Evolutionary conservation across 73 alveolate genomes (phyloP).

Genomic region (Paramecium tetraurelia): DNA sequence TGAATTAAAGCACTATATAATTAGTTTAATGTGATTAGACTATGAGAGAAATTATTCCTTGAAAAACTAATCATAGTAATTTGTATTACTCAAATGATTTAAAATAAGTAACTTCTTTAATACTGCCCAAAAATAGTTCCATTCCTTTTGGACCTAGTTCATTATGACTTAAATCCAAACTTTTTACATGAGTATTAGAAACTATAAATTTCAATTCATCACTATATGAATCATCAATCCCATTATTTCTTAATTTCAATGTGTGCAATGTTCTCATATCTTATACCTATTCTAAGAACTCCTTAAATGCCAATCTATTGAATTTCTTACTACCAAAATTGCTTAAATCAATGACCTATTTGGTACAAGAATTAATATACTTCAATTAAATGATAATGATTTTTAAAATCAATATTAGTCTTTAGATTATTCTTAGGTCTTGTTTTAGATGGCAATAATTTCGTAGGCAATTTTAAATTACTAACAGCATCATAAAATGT

Average conservation of each 20-base stretch:
- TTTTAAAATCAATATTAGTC: conserved; percentile 20
- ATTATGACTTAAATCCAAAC: conserved; percentile 32
- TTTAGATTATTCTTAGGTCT: background rate
- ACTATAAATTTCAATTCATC: conserved; percentile 25
- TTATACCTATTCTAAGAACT: conserved; percentile 13
- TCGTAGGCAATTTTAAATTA: background rate
- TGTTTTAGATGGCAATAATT: background rate
- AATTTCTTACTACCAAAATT: background rate
- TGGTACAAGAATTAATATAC: background rate
- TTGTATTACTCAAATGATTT: conserved; percentile 3
- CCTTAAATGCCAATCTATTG: background rate
- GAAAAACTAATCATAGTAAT: background rate
- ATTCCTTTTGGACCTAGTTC: conserved; percentile 42
- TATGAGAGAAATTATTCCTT: conserved; percentile 5
- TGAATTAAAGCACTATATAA: background rate
- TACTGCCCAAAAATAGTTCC: background rate
- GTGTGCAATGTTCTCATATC: conserved; percentile 49
- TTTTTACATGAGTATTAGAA: background rate
- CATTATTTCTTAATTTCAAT: conserved; percentile 26
- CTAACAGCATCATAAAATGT: conserved; percentile 40
- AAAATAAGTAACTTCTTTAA: conserved; percentile 30
- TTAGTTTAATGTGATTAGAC: background rate
- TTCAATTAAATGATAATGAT: conserved; percentile 25
- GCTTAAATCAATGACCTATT: background rate
- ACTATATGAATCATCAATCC: conserved; percentile 32